These are phyloP conservation scores for Blastomyces parvus DNA, from an alignment of 2,329 filamentous ascomycete species.

Conservation along the genomic window DNA sequence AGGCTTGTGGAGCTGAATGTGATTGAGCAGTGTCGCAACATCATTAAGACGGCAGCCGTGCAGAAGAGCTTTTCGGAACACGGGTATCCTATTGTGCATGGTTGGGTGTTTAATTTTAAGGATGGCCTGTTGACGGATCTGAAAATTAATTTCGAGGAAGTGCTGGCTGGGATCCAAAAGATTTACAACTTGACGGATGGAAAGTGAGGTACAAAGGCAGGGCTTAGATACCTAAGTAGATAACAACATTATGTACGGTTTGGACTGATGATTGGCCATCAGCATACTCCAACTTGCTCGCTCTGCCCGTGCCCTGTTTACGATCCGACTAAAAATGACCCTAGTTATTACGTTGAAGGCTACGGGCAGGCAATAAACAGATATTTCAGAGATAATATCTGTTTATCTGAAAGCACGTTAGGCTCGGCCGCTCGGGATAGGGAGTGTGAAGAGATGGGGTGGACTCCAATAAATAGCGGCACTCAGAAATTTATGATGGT, in stretches of 20 bases:
- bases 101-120: conserved; percentile 62
- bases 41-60: conserved; percentile 43
- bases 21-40: conserved; percentile 23
- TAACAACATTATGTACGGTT: neutral
- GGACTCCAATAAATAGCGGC: no score
- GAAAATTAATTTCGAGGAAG: conserved; percentile 51
- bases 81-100: conserved; percentile 59
- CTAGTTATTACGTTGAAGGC: neutral
- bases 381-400: neutral
- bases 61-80: conserved; percentile 53
- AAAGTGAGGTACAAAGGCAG: neutral
- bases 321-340: neutral
- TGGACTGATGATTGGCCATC: neutral
- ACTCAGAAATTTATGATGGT: no score
- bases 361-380: neutral
- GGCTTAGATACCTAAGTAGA: neutral
- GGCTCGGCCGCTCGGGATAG: neutral
- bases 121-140: conserved; percentile 59
- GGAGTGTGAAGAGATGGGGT: no score
- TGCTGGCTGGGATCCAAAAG: conserved; percentile 52
- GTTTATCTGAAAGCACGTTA: neutral
- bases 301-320: neutral
- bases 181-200: conserved; percentile 47
- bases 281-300: no score
- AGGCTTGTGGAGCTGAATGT: conserved; percentile 26